Base-by-base conservation (phyloP, 257 asterid genomes). In the Misopates orontium region DNA sequence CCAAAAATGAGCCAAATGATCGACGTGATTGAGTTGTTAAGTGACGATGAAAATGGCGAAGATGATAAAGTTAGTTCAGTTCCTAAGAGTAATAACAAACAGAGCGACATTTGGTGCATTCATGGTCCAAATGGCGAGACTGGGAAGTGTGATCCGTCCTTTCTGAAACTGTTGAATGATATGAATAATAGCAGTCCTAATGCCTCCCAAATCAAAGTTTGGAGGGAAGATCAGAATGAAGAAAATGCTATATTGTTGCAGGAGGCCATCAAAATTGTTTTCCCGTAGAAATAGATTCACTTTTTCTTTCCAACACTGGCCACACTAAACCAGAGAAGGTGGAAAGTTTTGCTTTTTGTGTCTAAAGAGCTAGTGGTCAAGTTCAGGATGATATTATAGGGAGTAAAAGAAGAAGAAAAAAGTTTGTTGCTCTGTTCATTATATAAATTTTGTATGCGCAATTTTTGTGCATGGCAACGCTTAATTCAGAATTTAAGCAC, bases 161-260 rank as follows among this genome's bases (percentile, higher is more conserved):
- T 78, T 56, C 72, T 86, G 68, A 78, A 71, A 63, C 6, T 21
- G 0, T 85, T 79, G 83, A 74, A 59, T 14, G 28, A 59, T 22
- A 8, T 79, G 83, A 74, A 59, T 14, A 25, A 59, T 22, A 8
- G 0, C 1, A 50, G 45, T 23, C 10, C 20, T 5, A 68, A 60
- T 21, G 79, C 87, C 0, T 23, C 67, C 22, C 28, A 71, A 25
- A 75, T 75, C 73, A 84, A 75, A 71, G 83, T 56, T 16, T 75
- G 89, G 85, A 82, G 57, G 66, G 84, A 75, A 60, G 78, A 68
- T 25, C 71, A 74, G 66, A 65, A 25, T 3, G 74, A 80, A 72
- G 79, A 64, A 28, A 36, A 64, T 32, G 87, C 83, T n/a, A 64
- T 81, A 45, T 55, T 52, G 63, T 19, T 85, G 70, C 52, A 1